phyloP scores from a whole-genome alignment of 1,284 basidiomycete genomes.

The Tilletiaria anomala region DNA sequence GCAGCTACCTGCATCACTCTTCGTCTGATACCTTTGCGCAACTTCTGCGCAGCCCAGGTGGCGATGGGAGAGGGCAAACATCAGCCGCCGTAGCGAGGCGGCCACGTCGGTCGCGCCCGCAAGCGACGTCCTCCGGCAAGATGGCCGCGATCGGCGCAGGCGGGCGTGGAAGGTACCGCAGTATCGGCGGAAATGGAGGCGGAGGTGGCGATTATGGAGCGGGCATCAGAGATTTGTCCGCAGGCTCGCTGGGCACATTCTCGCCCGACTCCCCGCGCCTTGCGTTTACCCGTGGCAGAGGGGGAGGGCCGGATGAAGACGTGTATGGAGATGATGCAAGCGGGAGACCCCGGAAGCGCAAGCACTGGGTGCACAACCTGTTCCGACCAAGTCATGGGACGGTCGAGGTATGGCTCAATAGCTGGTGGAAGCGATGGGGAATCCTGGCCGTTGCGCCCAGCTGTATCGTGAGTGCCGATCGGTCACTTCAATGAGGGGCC shows the following conservation, averaged over 20 bases:
- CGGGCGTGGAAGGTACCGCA: not conserved
- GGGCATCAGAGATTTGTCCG: not conserved
- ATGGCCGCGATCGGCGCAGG: too few species aligned
- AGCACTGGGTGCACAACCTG: conserved; percentile 19
- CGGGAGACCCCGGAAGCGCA: not conserved
- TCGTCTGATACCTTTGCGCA: too few species aligned
- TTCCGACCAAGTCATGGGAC: conserved; percentile 41
- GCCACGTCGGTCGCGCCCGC: too few species aligned
- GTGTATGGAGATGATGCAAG: not conserved
- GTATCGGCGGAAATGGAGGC: not conserved
- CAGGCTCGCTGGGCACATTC: not conserved
- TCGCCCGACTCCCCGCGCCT: not conserved
- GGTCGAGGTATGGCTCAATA: conserved; percentile 44
- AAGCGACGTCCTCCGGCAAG: too few species aligned
- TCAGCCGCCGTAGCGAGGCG: too few species aligned
- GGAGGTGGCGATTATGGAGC: not conserved
- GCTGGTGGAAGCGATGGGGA: conserved; percentile 45
- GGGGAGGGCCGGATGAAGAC: not conserved
- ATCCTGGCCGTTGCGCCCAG: conserved; percentile 45
- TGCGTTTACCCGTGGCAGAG: not conserved
- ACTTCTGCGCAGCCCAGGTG: too few species aligned
- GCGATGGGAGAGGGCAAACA: too few species aligned
- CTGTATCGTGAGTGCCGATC: conserved; percentile 41
- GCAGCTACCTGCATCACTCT: too few species aligned
- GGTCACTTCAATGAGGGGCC: too few species aligned